Base-by-base conservation (phyloP, 129 eudicot species). In the Chrysanthemum makinoi region DNA sequence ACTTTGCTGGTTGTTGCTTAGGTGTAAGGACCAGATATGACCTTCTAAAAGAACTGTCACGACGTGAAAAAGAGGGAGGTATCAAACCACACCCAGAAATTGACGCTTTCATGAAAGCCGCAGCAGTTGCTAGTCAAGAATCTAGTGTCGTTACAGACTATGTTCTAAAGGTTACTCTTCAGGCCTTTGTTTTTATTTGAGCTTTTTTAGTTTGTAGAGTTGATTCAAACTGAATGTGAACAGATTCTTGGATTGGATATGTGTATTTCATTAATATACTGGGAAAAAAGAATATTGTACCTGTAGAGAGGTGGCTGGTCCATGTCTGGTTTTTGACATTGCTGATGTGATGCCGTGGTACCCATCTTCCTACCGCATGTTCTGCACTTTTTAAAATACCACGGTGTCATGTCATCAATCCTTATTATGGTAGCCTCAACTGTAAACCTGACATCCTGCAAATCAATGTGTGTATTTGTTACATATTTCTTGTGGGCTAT, bases 1-100 rank as follows among this genome's bases (percentile, higher is more conserved):
- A 63, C 39, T 63, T 63, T 63, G 19, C 51, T 3, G 68, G 48
- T 35, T 51, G 68, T 63, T 63, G 68, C 49, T 11, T 63, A 30
- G 68, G 68, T 63, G 51, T 63, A 63, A 51, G 68, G 22, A 63
- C 51, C 50, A 35, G 68, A 63, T 39, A 63, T 14, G 68, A 63
- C 18, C 68, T 63, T 13, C 12, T 63, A 14, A 51, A 50, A 30
- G 68, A 63, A 30, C 51, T 63, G 24, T 63, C 68, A 35, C 68
- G 51, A 6, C 68, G 68, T 63, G 68, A 63, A 35, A 63, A 63
- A 16, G 11, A 8, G 68, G 51, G 22, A 35, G 51, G 68, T 24
- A 62, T 62, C 67, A 62, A 62, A 62, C 67, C 67, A 0, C 26
- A 63, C 68, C 68, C 68, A 35, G 68, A 63, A 63, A 63, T 63